Conservation (phyloP, 352 stramenopile genomes). For the Lagenidium giganteum region DNA sequence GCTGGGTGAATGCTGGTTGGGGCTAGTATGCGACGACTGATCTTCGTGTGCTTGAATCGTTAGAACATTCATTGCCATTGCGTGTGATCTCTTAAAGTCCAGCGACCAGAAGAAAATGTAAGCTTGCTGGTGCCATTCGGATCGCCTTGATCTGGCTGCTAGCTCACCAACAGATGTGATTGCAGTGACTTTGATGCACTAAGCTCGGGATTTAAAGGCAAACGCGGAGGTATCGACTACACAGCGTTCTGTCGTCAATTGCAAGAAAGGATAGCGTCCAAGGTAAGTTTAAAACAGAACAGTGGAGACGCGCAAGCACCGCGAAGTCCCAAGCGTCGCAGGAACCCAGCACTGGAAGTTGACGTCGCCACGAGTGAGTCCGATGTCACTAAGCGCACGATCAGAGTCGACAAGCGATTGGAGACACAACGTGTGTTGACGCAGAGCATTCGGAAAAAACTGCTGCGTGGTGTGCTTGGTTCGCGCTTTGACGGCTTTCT, state of each 20-base stretch:
- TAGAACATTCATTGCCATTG: no score
- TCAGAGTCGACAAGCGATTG: conserved; percentile 43
- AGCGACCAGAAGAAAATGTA: no score
- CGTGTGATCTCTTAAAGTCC: no score
- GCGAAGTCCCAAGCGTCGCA: not conserved
- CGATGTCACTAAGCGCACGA: conserved; percentile 10
- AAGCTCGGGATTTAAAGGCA: no score
- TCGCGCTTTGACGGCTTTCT: conserved; percentile 27
- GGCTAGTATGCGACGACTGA: no score
- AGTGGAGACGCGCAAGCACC: conserved; percentile 6
- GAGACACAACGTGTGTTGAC: conserved; percentile 41
- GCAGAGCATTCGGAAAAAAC: conserved; percentile 46
- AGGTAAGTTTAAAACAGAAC: conserved; percentile 2
- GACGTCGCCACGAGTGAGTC: not conserved
- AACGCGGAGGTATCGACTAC: conserved; percentile 10
- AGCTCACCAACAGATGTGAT: no score
- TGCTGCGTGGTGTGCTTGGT: conserved; percentile 35
- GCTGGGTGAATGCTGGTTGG: no score
- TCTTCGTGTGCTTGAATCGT: no score
- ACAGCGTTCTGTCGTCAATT: conserved; percentile 5
- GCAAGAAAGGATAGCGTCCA: not conserved
- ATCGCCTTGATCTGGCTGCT: no score
- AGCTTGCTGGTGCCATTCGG: no score
- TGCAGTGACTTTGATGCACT: no score
- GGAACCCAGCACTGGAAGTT: no score